These are phyloP conservation scores for Strobilomyces confusus DNA, from an alignment of 768 basidiomycete genomes.

Conservation along the genomic window DNA sequence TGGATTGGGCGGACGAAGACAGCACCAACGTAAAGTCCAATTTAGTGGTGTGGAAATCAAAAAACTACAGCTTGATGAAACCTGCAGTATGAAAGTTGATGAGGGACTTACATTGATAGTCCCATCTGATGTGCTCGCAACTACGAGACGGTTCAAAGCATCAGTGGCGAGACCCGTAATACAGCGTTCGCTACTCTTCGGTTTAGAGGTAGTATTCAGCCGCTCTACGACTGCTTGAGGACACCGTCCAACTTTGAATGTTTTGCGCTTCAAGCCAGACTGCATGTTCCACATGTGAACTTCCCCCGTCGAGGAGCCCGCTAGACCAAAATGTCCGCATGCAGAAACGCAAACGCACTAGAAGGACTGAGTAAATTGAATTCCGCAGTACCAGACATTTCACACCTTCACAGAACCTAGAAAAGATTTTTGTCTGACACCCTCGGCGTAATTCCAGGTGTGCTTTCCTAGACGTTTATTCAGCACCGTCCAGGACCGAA, in stretches of 20 bases:
- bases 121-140: constrained; percentile 87
- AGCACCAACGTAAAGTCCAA: constrained; percentile 64
- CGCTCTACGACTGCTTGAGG: constrained; percentile 51
- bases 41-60: constrained; percentile 88
- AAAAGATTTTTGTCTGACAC: constrained; percentile 42
- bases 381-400: background rate
- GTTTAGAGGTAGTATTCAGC: constrained; percentile 38
- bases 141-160: constrained; percentile 72
- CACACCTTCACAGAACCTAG: constrained; percentile 71
- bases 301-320: constrained; percentile 72
- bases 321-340: constrained; percentile 94
- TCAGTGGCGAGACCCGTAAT: constrained; percentile 86
- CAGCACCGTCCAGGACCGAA: constrained; percentile 84
- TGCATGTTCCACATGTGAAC: constrained; percentile 98
- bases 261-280: constrained; percentile 80
- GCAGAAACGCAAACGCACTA: constrained; percentile 86
- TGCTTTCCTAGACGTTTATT: constrained; percentile 80
- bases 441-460: constrained; percentile 55
- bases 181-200: constrained; percentile 44
- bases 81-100: background rate
- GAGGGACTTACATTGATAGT: constrained; percentile 69
- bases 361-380: background rate
- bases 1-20: constrained; percentile 63
- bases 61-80: constrained; percentile 59
- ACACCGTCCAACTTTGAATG: constrained; percentile 63